A percentile compares a stretch with the other conserved stretches of the same genome.
These are phyloP conservation scores for Aspergillus udagawae DNA, from an alignment of 2,329 filamentous ascomycete genomes.

Conservation along the genomic window DNA sequence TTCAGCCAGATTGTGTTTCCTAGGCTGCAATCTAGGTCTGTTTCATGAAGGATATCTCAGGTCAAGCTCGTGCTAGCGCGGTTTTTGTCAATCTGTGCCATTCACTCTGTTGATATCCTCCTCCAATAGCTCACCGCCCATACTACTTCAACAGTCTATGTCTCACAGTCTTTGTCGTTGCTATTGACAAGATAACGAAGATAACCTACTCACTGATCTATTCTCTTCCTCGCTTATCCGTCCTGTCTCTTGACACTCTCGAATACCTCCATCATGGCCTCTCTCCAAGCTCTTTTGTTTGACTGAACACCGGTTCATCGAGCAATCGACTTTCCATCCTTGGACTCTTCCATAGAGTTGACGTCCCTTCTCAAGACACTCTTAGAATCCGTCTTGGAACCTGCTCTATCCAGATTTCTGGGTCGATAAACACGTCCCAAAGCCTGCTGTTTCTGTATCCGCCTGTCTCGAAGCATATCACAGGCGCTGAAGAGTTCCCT, in stretches of 20 bases:
- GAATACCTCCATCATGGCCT: conserved; percentile 7
- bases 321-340: neutral
- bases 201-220: neutral
- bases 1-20: neutral
- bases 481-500: neutral
- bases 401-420: neutral
- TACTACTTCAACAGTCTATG: conserved; percentile 5
- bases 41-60: neutral
- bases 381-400: neutral
- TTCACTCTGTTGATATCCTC: conserved; percentile 3
- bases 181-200: neutral
- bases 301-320: conserved; percentile 1
- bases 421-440: neutral
- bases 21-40: neutral
- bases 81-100: conserved; percentile 1
- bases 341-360: neutral
- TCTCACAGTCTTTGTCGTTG: conserved; percentile 1
- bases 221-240: neutral
- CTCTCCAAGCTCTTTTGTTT: conserved; percentile 1
- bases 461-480: neutral
- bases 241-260: neutral
- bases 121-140: conserved; percentile 12
- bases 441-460: neutral
- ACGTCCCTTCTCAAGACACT: neutral
- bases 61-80: neutral